Percentiles rank a stretch among this genome's conserved stretches.
These are phyloP conservation scores for Casuarina cunninghamiana DNA, from an alignment of 306 rosid species.

Conservation along the genomic window DNA sequence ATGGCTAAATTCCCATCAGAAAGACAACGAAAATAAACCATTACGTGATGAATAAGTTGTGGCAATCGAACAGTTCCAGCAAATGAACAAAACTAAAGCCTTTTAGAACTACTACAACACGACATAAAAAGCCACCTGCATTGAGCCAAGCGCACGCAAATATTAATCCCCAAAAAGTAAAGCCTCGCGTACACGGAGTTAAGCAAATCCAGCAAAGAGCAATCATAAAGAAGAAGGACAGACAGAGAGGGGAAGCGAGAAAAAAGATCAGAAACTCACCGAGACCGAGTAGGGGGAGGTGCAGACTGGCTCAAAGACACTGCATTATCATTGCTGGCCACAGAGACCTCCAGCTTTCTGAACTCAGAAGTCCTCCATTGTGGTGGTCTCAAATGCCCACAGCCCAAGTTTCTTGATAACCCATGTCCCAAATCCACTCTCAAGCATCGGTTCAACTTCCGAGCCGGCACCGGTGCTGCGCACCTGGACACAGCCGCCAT, in stretches of 20 bases:
- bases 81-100: not conserved
- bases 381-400: constrained; percentile 12
- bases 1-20: not conserved
- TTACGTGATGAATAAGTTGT: not conserved
- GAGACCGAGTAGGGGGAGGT: constrained; percentile 27
- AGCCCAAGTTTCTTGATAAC: constrained; percentile 25
- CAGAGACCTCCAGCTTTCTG: constrained; percentile 28
- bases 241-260: not conserved
- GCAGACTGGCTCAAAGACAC: constrained; percentile 28
- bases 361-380: constrained; percentile 22
- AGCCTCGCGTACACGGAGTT: not conserved
- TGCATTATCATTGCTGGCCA: constrained; percentile 28
- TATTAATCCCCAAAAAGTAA: not conserved
- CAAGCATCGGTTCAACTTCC: constrained; percentile 9
- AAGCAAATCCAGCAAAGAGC: constrained; percentile 7
- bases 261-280: constrained; percentile 24
- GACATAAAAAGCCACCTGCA: not conserved
- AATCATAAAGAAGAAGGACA: not conserved
- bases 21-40: not conserved
- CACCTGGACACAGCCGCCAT: constrained; percentile 35
- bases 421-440: constrained; percentile 17
- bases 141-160: not conserved
- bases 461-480: constrained; percentile 12
- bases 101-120: not conserved
- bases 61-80: constrained; percentile 15